Conservation (phyloP, 2,329 filamentous ascomycete species). For the Pochonia chlamydosporia region DNA sequence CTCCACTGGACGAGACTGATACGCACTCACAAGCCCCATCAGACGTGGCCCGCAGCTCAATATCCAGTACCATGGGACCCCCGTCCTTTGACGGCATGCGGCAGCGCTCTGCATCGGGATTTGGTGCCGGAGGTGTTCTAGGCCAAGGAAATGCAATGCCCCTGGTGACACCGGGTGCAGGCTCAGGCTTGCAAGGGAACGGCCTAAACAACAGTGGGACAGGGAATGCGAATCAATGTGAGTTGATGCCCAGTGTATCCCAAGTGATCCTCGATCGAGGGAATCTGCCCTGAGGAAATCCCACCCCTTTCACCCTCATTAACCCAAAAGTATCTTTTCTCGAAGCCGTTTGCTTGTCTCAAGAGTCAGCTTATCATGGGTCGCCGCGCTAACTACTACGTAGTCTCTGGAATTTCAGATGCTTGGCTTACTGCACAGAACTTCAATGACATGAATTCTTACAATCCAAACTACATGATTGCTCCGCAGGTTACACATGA, state of each 20-base stretch:
- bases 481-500: conserved; percentile 88
- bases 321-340: not conserved
- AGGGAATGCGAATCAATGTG: conserved; percentile 69
- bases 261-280: not conserved
- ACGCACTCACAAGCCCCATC: conserved; percentile 33
- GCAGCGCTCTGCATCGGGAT: conserved; percentile 33
- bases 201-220: conserved; percentile 41
- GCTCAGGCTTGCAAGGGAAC: conserved; percentile 61
- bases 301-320: not conserved
- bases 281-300: not conserved
- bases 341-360: conserved; percentile 12
- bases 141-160: conserved; percentile 52
- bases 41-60: conserved; percentile 48
- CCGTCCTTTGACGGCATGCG: conserved; percentile 34
- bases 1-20: conserved; percentile 57
- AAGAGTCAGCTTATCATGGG: conserved; percentile 4
- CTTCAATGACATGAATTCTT: conserved; percentile 90
- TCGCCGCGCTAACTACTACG: conserved; percentile 7
- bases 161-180: conserved; percentile 65
- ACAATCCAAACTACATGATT: conserved; percentile 94
- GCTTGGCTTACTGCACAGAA: conserved; percentile 76
- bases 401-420: conserved; percentile 74
- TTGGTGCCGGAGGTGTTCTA: conserved; percentile 36
- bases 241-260: conserved; percentile 15
- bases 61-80: conserved; percentile 51